Evolutionary conservation across 108 stramenopile species (phyloP), one percentile per base, ranked within the genome.

Genomic region (Heterococcus sp.): DNA sequence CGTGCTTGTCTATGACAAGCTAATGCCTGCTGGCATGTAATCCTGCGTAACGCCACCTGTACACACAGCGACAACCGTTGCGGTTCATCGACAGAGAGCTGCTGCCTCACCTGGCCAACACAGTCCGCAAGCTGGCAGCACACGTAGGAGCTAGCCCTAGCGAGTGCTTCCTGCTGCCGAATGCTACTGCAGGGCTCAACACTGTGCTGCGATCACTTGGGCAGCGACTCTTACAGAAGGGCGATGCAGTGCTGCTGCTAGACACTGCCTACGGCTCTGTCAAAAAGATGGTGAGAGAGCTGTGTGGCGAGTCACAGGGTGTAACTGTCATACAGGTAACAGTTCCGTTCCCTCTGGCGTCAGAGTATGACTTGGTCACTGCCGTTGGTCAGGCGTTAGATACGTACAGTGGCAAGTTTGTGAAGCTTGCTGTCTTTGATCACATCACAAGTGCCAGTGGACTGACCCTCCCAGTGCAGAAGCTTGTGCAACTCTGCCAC

Each of bases 161-260:
- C 34, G 35, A 32, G 34, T 5, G 71, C 0, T 34, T 71, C 1
- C 71, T 78, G 29, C 31, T 67, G 39, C 68, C 2, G 3, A 78
- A 78, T 64, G 77, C 77, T 14, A 78, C 77, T 21, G 68, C 77
- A 2, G 77, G 71, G 2, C 0, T 78, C 32, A 68, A 78, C 28
- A 64, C 71, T 28, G 68, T 72, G 33, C 33, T 78, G n/a, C 70
- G 30, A 26, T 37, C 46, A 1, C 21, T 5, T 21, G 4, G n/a
- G 77, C 26, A 39, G 2, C 58, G 26, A 29, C 11, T 2, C 73
- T 2, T 35, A 30, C 37, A 28, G 28, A 3, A n/a, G 35, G 68
- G 46, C 46, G 46, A 58, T 21, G 46, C 46, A 8, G 21, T 72
- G 37, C 31, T 78, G 31, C 0, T 72, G 8, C 68, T 78, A 0